Evolutionary conservation across 441 rosid species (phyloP), one percentile per base, ranked within the genome.

Genomic region (Geranium incanum): DNA sequence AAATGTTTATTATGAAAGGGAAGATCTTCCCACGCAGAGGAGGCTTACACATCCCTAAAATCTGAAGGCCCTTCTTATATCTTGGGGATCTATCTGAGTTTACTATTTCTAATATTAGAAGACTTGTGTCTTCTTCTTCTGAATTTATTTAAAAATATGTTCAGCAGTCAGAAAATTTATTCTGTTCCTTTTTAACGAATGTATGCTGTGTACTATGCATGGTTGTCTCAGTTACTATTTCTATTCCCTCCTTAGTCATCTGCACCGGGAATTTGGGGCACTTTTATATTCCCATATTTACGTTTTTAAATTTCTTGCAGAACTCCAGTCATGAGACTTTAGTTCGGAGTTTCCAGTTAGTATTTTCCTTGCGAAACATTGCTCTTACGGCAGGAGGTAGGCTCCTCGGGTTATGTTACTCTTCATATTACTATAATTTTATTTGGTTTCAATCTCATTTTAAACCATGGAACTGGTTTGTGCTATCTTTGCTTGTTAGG

Each of bases 271-370:
- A 48, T 9, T 12, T 48, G 12, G 55, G 55, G 55, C n/a, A 48
- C 55, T 64, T 67, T 39, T 52, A 15, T 16, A 70, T 62, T 69
- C 70, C 68, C 23, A 62, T 74, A 39, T 67, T 62, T 69, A 18
- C 71, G 33, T 6, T 72, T 67, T 78, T 37, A 36, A 37, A 69
- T 70, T 13, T 62, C 72, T 70, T 73, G 72, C 98, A 95, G 99
- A 92, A 89, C 80, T 90, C 95, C 71, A 86, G 92, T 76, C 80
- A 84, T 45, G 92, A 87, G 66, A 85, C 81, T 67, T 84, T 95
- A 73, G 79, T 86, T 74, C 88, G 89, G 80, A 90, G 99, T 75
- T 90, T 89, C 80, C 99, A 95, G 80, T 90, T 95, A 69, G 97
- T 95, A 65, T 87, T 90, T 83, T 89, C 99, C 72, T 79, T 95